A percentile compares a stretch with the other conserved stretches of the same genome.
Conservation (phyloP, 2,329 filamentous ascomycete genomes). For the Aspergillus quadrilineatus region DNA sequence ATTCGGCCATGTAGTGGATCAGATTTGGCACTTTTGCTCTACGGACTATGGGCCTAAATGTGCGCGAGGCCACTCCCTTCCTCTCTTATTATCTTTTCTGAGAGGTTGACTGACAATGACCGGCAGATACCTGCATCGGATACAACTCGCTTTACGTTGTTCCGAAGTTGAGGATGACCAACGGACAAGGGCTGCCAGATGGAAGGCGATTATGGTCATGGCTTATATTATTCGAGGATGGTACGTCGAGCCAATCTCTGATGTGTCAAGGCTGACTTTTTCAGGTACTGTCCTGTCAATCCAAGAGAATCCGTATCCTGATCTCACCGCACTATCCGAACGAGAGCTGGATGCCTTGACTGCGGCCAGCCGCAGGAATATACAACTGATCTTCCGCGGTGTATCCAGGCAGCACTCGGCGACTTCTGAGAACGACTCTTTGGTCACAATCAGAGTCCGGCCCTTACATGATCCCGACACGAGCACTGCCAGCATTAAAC, state of each 20-base stretch:
- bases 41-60: conserved; percentile 68
- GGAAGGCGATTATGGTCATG: conserved; percentile 66
- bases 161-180: conserved; percentile 47
- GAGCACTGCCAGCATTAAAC: conserved; percentile 38
- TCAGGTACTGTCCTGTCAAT: conserved; percentile 68
- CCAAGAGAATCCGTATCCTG: conserved; percentile 59
- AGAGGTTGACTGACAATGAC: conserved; percentile 18
- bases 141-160: conserved; percentile 59
- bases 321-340: conserved; percentile 40
- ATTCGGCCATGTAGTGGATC: conserved; percentile 62
- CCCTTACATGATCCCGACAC: conserved; percentile 33
- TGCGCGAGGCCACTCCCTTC: conserved; percentile 34
- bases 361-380: conserved; percentile 53
- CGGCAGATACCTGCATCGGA: conserved; percentile 65
- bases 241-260: conserved; percentile 35
- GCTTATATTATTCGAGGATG: conserved; percentile 67
- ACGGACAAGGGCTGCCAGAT: conserved; percentile 42
- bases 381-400: conserved; percentile 61
- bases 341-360: conserved; percentile 31
- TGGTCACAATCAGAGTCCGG: conserved; percentile 50
- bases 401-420: conserved; percentile 55
- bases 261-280: conserved; percentile 10
- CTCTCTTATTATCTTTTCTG: conserved; percentile 16
- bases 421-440: conserved; percentile 48
- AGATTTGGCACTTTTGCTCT: conserved; percentile 74